Evolutionary conservation across 2,329 filamentous ascomycete genomes (phyloP), one percentile per base, ranked within the genome.

Genomic region (Curvularia sp.): DNA sequence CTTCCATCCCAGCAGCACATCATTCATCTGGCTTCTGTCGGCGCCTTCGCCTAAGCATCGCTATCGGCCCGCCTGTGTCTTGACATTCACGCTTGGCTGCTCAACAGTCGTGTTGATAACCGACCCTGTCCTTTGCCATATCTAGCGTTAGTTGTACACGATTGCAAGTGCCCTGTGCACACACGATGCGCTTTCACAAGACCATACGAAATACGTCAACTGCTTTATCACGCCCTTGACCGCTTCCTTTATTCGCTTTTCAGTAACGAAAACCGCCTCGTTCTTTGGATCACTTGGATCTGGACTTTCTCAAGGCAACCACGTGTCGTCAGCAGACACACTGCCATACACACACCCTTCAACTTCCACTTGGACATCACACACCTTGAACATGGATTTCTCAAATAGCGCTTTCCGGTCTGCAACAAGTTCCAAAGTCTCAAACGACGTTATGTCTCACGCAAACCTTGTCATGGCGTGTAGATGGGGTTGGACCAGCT

Each of bases 401-500:
- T 74, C 72, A 12, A 72, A 61, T 50, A 66, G 60, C 58, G 68
- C 64, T 35, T 74, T 75, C 54, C 63, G 60, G 33, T 57, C 58
- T 30, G 53, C 53, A 18, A 24, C 62, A 3, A 53, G 41, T 26
- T 53, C 64, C 13, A 67, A 67, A 49, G 60, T 74, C 31, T 76
- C 73, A 28, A 57, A 66, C 42, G 72, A 75, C 53, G 71, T 68
- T 8, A 74, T 76, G 65, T 68, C 70, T 41, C 73, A 76, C 49
- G 61, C 72, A 20, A 69, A 74, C 43, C 53, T 72, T 22, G 69
- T 76, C 6, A 72, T 73, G 66, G 64, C 71, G 18, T 75, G 72
- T 59, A 68, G 71, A 49, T 76, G 72, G 66, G 73, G 74, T 2
- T 76, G 74, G 74, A 64, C 67, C 15, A 70, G 67, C 30, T 67